Conservation (phyloP, 75 land plant species). For the Chamaecyparis obtusa region DNA sequence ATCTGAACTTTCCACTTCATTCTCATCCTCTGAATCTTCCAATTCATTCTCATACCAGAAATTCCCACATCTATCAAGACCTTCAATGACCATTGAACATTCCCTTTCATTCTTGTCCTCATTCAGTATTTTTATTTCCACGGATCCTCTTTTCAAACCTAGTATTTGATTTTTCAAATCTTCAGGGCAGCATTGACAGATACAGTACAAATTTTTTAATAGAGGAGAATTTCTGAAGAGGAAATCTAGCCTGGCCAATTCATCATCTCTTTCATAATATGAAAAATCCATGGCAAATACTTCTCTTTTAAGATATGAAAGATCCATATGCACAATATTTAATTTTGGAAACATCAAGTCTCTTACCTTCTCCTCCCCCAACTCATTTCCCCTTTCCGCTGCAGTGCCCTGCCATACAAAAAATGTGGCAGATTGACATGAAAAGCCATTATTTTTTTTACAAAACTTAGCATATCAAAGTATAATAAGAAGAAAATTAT, state of each 20-base stretch:
- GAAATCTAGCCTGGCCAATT: background rate
- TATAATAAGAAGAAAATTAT: background rate
- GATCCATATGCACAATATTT: background rate
- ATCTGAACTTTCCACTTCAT: too few species aligned
- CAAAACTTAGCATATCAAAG: too few species aligned
- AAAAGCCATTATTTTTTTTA: background rate
- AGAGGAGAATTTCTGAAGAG: background rate
- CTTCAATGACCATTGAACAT: too few species aligned
- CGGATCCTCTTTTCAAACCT: background rate
- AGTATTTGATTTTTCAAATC: background rate
- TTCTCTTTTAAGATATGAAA: background rate
- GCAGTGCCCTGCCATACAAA: background rate
- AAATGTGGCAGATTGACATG: background rate
- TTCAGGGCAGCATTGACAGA: background rate
- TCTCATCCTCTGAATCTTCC: too few species aligned
- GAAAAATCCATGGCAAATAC: background rate
- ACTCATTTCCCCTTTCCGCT: background rate
- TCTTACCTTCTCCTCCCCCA: background rate
- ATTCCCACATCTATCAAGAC: too few species aligned
- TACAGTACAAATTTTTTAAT: background rate
- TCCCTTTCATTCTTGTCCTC: too few species aligned
- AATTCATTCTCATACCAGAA: too few species aligned
- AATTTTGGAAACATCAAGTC: background rate
- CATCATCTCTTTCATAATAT: background rate
- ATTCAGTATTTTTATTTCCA: background rate